These are phyloP conservation scores for Aspergillus felis DNA, from an alignment of 2,329 filamentous ascomycete genomes.

Conservation along the genomic window DNA sequence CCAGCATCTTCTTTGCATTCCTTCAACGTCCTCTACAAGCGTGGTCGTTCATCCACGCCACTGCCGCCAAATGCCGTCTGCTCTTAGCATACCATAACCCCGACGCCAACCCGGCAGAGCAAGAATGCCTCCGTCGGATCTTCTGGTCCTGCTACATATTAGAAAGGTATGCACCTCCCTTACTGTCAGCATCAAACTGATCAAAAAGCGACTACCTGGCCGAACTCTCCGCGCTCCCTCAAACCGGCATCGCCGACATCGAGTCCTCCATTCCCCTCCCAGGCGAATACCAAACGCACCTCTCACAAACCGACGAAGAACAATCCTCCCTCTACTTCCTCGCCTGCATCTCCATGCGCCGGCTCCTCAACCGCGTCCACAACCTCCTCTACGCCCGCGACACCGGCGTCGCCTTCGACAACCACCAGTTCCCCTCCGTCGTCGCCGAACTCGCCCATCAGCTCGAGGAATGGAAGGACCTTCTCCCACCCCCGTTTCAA, in stretches of 20 bases:
- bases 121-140: slow-evolving; percentile 49
- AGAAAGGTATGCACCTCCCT: slow-evolving; percentile 38
- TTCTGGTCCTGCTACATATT: slow-evolving; percentile 56
- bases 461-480: slow-evolving; percentile 32
- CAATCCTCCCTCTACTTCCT: slow-evolving; percentile 52
- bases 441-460: slow-evolving; percentile 38
- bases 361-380: slow-evolving; percentile 22
- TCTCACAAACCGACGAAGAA: slow-evolving; percentile 38
- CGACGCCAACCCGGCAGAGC: slow-evolving; percentile 37
- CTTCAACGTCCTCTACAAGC: slow-evolving; percentile 50
- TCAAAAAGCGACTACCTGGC: slow-evolving; percentile 48
- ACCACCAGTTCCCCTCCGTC: slow-evolving; percentile 45
- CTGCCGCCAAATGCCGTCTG: slow-evolving; percentile 49
- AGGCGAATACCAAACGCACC: slow-evolving; percentile 46
- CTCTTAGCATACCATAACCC: slow-evolving; percentile 44
- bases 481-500: slow-evolving; percentile 26
- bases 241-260: slow-evolving; percentile 50
- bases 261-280: slow-evolving; percentile 50
- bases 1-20: slow-evolving; percentile 49
- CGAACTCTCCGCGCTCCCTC: slow-evolving; percentile 49
- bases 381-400: slow-evolving; percentile 46
- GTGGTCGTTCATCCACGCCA: slow-evolving; percentile 50
- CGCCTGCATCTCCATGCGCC: slow-evolving; percentile 46
- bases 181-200: background rate
- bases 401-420: slow-evolving; percentile 45